Evolutionary conservation across 2,329 filamentous ascomycete species (phyloP), one percentile per base, ranked within the genome.

Genomic region (Aaosphaeria pasadenensis): DNA sequence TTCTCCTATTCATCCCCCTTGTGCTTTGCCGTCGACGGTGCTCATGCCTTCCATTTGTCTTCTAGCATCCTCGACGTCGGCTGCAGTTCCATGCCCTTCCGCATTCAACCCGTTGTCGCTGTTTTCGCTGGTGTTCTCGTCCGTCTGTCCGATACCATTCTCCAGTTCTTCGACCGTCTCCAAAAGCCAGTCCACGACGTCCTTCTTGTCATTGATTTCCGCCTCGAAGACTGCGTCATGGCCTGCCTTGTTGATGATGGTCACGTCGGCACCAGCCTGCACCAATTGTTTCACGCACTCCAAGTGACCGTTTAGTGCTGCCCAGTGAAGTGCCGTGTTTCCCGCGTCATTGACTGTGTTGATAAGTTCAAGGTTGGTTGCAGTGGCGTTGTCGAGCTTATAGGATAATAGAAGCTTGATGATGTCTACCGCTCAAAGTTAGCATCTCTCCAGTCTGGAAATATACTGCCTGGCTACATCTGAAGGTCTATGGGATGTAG

Each of bases 251-350:
- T 97, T 97, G 63, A 85, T 85, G 31, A 90, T 74, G 7, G 84
- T 84, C 4, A 91, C 85, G 49, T 90, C 86, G 1, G 91, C 91
- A 2, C 90, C 91, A 3, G 83, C 77, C 40, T 85, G 83, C 2
- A 96, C 77, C 9, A 99, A 79, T 1, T 84, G 73, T 74, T 91
- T 88, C 5, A 96, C 89, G 4, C 85, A 82, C 5, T 86, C 82
- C 3, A 97, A 75, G 62, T 96, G 91, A 1, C 91, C 91, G 46
- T 95, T 94, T 47, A 96, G 75, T 0, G 90, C 88, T 0, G 92
- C 92, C 91, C 91, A 97, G 73, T 99, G 94, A 49, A 99, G 77
- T 0, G 90, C 83, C 1, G 92, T 96, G 74, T 96, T 97, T 40
- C 91, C 91, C 41, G 88, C 86, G 52, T 84, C 77, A 64, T 99